Evolutionary conservation across 2,329 filamentous ascomycete species (phyloP).

Genomic region (Aspergillus terreus): DNA sequence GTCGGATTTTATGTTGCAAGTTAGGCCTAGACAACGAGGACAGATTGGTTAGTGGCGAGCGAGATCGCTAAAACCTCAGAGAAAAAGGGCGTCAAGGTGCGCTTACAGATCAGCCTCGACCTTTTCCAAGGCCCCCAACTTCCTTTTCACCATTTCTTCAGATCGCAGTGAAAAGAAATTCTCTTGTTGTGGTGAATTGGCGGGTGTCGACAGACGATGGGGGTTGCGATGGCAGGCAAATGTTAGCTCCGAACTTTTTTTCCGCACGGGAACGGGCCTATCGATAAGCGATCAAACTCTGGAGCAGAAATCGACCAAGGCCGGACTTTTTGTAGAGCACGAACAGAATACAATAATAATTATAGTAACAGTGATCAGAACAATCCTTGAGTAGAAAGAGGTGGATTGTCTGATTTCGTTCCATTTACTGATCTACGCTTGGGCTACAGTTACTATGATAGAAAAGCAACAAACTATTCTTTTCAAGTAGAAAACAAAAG

Average conservation of each 20-base stretch:
- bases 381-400: too few relatives aligned
- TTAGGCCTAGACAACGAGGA: constrained; percentile 56
- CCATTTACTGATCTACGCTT: too few relatives aligned
- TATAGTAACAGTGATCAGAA: too few relatives aligned
- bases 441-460: too few relatives aligned
- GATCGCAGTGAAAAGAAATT: constrained; percentile 5
- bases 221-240: constrained; percentile 6
- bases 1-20: constrained; percentile 85
- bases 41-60: constrained; percentile 21
- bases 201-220: constrained; percentile 65
- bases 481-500: constrained; percentile 23
- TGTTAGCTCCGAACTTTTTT: constrained; percentile 19
- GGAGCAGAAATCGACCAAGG: not conserved
- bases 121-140: constrained; percentile 90
- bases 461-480: constrained; percentile 13
- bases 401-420: too few relatives aligned
- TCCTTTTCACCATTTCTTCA: constrained; percentile 71
- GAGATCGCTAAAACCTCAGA: constrained; percentile 8
- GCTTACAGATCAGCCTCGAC: constrained; percentile 80
- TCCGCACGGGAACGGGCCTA: constrained; percentile 18
- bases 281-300: constrained; percentile 30
- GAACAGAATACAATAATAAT: too few relatives aligned
- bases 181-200: constrained; percentile 51
- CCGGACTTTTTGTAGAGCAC: too few relatives aligned
- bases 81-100: not conserved